A percentile compares a stretch with the other conserved stretches of the same genome.
phyloP scores from a whole-genome alignment of 2,329 filamentous ascomycete species.

The Fusarium pilosicola region DNA sequence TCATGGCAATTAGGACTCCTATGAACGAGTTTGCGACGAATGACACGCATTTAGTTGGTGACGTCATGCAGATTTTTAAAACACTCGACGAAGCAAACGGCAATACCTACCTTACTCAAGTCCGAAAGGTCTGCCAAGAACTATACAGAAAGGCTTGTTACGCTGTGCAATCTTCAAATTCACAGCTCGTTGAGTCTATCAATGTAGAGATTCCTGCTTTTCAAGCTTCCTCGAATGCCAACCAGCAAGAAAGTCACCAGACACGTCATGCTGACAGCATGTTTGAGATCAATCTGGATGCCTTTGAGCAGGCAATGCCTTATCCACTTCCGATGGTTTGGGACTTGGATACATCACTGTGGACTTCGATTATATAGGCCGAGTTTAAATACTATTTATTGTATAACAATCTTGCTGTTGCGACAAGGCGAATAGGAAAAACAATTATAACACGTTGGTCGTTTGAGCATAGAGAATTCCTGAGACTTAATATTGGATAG shows the following conservation, averaged over 20 bases:
- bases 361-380: neutral
- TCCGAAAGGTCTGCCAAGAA: neutral
- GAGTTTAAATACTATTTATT: too few species aligned
- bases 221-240: neutral
- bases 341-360: neutral
- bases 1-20: neutral
- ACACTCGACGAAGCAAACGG: neutral
- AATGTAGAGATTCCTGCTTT: neutral
- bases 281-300: neutral
- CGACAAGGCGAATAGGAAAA: rapidly evolving
- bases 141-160: neutral
- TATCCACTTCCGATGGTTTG: neutral
- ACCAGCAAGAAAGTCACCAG: neutral
- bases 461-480: rapidly evolving
- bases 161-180: neutral
- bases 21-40: neutral
- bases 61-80: neutral
- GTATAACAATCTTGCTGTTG: rapidly evolving
- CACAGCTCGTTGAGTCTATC: too few species aligned
- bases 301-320: neutral
- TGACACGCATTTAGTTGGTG: neutral
- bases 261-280: too few species aligned
- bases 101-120: neutral
- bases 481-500: rapidly evolving
- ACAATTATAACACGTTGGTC: rapidly evolving